phyloP scores from a whole-genome alignment of 108 stramenopile genomes.

The Nitzschia sp. region DNA sequence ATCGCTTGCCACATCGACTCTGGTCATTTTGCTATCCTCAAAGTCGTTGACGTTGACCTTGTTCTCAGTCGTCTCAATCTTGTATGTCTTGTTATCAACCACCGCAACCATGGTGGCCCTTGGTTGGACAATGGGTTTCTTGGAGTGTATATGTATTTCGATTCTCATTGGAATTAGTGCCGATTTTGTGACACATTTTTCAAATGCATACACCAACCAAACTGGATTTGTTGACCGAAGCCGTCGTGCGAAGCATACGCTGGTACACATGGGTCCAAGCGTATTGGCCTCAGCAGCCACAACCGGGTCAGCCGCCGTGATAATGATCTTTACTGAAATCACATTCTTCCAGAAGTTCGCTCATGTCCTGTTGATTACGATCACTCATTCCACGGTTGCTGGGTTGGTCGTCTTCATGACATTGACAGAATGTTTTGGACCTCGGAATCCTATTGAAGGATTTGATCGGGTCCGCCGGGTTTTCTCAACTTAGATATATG shows the following conservation, averaged over 20 bases:
- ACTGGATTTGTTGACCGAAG: slow-evolving; percentile 12
- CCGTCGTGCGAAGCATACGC: slow-evolving; percentile 32
- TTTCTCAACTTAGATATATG: too few species aligned
- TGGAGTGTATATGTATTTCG: slow-evolving; percentile 45
- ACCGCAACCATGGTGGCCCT: slow-evolving; percentile 43
- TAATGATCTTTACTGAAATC: slow-evolving; percentile 46
- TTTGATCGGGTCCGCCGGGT: background rate
- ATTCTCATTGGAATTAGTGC: slow-evolving; percentile 47
- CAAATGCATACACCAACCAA: slow-evolving; percentile 31
- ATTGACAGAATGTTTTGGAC: slow-evolving; percentile 37
- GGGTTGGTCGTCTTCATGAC: slow-evolving; percentile 42
- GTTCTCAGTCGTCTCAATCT: slow-evolving; percentile 30
- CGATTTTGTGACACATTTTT: slow-evolving; percentile 52
- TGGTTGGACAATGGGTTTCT: slow-evolving; percentile 47
- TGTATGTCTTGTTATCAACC: slow-evolving; percentile 35
- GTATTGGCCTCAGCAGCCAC: slow-evolving; percentile 48
- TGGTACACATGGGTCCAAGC: slow-evolving; percentile 47
- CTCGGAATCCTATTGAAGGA: slow-evolving; percentile 22
- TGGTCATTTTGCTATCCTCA: slow-evolving; percentile 40
- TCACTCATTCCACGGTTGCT: slow-evolving; percentile 38
- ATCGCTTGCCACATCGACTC: slow-evolving; percentile 30
- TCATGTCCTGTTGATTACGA: slow-evolving; percentile 40
- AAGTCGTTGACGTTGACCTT: slow-evolving; percentile 38
- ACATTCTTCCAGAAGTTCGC: slow-evolving; percentile 24
- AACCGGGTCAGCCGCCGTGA: slow-evolving; percentile 32